Conservation (phyloP, 352 stramenopile species). For the Globisporangium echinulatum region DNA sequence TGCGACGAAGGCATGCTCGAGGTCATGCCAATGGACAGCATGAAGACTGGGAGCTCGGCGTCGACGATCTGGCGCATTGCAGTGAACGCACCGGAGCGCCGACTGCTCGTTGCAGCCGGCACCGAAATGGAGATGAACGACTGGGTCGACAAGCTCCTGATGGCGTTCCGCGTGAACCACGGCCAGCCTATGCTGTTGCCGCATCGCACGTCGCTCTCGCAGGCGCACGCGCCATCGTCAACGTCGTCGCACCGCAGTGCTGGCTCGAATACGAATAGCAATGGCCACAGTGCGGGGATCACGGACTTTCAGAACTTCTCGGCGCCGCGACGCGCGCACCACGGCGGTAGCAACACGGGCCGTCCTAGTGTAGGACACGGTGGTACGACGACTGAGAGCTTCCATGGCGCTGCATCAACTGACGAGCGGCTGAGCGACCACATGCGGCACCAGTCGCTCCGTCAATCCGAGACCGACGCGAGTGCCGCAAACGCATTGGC, state of each 20-base stretch:
- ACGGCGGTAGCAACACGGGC: conserved; percentile 8
- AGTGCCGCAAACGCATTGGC: conserved; percentile 3
- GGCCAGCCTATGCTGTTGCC: conserved; percentile 25
- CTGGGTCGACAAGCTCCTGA: conserved; percentile 71
- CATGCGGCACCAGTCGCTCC: conserved; percentile 19
- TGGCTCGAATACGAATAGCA: not conserved
- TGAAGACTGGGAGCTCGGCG: conserved; percentile 64
- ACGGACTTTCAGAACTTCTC: conserved; percentile 83
- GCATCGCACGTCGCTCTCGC: conserved; percentile 12
- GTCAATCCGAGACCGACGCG: conserved; percentile 15
- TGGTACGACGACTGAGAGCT: conserved; percentile 13
- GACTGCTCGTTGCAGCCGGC: conserved; percentile 54
- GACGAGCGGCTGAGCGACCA: conserved; percentile 21
- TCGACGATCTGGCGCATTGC: conserved; percentile 77
- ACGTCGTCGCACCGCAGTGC: not conserved
- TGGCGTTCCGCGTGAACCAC: conserved; percentile 54
- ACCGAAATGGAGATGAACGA: conserved; percentile 86
- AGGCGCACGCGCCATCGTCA: conserved; percentile 3
- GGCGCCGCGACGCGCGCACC: conserved; percentile 27
- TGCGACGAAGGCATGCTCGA: conserved; percentile 62
- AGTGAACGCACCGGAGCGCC: conserved; percentile 52
- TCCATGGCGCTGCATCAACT: not conserved
- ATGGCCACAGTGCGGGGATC: conserved; percentile 19
- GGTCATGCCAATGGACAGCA: conserved; percentile 72
- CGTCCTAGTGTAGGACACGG: conserved; percentile 35